A percentile compares a stretch with the other conserved stretches of the same genome.
Evolutionary conservation across 2,329 filamentous ascomycete genomes (phyloP).

Genomic region (Aspergillus eucalypticola): DNA sequence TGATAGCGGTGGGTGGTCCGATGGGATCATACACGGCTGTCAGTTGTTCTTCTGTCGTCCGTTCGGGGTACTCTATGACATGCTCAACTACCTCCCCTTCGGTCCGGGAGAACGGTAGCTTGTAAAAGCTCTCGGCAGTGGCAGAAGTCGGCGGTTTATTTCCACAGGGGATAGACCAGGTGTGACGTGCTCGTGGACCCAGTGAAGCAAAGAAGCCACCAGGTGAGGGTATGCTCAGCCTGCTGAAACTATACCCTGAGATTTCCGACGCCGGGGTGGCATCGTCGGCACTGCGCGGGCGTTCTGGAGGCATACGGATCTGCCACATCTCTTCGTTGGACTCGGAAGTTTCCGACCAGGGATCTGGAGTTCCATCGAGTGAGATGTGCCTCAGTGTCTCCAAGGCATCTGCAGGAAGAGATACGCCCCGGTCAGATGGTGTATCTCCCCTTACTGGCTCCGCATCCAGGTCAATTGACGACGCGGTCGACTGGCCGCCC

Average conservation of each 20-base stretch:
- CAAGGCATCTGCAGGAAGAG: constrained; percentile 76
- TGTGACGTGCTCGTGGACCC: constrained; percentile 71
- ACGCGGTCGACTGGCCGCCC: constrained; percentile 19
- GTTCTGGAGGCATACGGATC: constrained; percentile 54
- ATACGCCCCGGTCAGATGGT: constrained; percentile 57
- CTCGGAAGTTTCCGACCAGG: constrained; percentile 43
- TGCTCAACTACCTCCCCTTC: constrained; percentile 62
- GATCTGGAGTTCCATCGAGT: constrained; percentile 48
- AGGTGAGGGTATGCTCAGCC: constrained; percentile 85
- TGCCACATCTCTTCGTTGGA: constrained; percentile 65
- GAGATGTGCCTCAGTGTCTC: constrained; percentile 76
- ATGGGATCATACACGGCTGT: constrained; percentile 36
- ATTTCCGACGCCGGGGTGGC: constrained; percentile 55
- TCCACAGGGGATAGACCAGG: constrained; percentile 69
- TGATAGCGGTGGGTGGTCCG: constrained; percentile 47
- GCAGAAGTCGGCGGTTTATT: constrained; percentile 74
- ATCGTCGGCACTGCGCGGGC: constrained; percentile 46
- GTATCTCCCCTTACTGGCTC: constrained; percentile 27
- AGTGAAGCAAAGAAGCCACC: constrained; percentile 89
- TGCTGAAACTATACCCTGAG: constrained; percentile 71
- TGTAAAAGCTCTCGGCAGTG: constrained; percentile 90
- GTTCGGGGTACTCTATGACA: constrained; percentile 60
- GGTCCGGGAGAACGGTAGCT: constrained; percentile 69
- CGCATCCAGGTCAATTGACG: constrained; percentile 18
- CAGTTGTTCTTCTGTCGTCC: constrained; percentile 35